These are phyloP conservation scores for Agaricus subrufescens DNA, from an alignment of 768 basidiomycete species.

Conservation along the genomic window DNA sequence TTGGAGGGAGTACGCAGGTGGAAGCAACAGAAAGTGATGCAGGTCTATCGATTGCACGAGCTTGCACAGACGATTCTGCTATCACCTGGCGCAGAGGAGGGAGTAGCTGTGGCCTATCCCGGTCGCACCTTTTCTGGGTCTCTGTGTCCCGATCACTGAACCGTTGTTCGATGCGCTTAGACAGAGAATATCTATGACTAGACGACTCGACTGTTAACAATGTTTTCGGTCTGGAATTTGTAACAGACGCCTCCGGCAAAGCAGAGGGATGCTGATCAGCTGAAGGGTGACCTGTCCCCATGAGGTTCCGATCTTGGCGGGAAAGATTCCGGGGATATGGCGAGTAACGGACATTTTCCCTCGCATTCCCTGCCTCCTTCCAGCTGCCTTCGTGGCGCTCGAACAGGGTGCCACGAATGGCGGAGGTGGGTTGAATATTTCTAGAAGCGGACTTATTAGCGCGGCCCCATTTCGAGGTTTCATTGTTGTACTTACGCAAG, in stretches of 20 bases:
- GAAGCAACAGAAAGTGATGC: not conserved
- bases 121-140: not conserved
- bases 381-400: not conserved
- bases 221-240: not conserved
- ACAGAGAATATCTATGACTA: not conserved
- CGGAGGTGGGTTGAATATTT: constrained; percentile 7
- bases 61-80: not conserved
- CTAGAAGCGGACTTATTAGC: not conserved
- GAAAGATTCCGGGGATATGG: not conserved
- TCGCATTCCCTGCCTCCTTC: not conserved
- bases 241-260: constrained; percentile 4
- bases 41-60: not conserved
- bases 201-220: not conserved
- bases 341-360: not conserved
- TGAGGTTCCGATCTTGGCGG: constrained; percentile 3
- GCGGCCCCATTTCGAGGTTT: too few relatives aligned
- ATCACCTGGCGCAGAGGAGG: not conserved
- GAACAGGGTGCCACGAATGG: constrained; percentile 1
- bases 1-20: not conserved
- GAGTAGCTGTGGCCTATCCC: not conserved
- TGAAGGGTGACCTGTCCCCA: not conserved
- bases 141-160: not conserved
- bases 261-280: not conserved
- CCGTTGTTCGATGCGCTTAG: not conserved
- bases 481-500: not conserved